Conservation (phyloP, 139 green algal genomes). For the Micractinium conductrix region DNA sequence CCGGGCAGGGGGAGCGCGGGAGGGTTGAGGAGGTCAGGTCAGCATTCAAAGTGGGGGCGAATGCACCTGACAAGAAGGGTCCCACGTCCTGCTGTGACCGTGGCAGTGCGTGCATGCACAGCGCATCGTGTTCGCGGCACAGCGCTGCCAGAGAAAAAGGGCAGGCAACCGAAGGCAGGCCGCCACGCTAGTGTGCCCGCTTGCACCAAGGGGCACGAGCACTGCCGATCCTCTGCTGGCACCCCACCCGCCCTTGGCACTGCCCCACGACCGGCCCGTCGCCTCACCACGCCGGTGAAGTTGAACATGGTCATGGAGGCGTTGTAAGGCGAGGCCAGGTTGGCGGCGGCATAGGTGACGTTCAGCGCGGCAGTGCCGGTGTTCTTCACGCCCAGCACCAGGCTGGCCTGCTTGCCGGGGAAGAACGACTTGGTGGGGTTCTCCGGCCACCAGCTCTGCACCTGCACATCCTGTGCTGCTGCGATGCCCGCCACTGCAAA, state of each 20-base stretch:
- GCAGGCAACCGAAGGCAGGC: too few relatives aligned
- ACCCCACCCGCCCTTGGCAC: neutral
- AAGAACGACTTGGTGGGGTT: constrained; percentile 47
- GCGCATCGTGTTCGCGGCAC: too few relatives aligned
- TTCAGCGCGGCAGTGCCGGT: constrained; percentile 7
- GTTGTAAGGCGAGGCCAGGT: constrained; percentile 42
- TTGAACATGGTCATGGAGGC: constrained; percentile 42
- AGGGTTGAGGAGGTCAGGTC: neutral
- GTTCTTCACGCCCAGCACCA: constrained; percentile 47
- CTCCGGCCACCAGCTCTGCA: constrained; percentile 46
- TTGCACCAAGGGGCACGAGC: too few relatives aligned
- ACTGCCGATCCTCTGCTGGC: too few relatives aligned
- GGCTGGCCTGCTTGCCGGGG: constrained; percentile 32
- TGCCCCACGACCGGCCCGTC: neutral
- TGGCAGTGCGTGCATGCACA: too few relatives aligned
- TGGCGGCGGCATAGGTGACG: constrained; percentile 27
- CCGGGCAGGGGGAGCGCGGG: neutral
- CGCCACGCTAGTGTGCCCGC: too few relatives aligned
- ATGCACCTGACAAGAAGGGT: too few relatives aligned
- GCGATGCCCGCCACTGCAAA: too few relatives aligned
- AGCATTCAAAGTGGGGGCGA: neutral
- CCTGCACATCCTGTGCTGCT: constrained; percentile 20
- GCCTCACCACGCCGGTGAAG: constrained; percentile 40
- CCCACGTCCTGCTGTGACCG: too few relatives aligned
- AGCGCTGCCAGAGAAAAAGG: too few relatives aligned